phyloP scores from a whole-genome alignment of 441 rosid genomes.

The Raphanus hybrid region DNA sequence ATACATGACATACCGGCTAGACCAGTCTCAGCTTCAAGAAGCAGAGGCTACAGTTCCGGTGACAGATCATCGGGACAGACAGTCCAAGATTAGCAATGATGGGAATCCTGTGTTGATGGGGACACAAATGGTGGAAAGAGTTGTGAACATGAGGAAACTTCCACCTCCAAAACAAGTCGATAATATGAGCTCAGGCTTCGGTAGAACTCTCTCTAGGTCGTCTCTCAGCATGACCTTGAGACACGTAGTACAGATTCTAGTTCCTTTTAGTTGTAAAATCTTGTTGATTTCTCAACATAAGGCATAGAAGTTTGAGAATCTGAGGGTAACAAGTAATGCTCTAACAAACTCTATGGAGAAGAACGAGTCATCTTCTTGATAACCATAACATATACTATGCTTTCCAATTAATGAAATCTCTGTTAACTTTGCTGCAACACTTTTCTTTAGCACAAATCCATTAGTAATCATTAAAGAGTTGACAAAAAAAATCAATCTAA shows the following conservation, averaged over 20 bases:
- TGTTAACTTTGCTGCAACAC: constrained; percentile 7
- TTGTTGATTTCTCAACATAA: constrained; percentile 21
- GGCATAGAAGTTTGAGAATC: constrained; percentile 22
- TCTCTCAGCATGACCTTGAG: constrained; percentile 89
- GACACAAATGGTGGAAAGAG: no score
- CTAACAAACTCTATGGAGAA: constrained; percentile 14
- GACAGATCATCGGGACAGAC: no score
- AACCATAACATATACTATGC: neutral
- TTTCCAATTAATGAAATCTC: neutral
- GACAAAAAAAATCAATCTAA: constrained; percentile 9
- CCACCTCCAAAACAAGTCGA: constrained; percentile 72
- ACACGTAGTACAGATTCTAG: constrained; percentile 64
- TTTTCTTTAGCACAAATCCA: neutral
- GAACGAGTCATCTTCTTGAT: constrained; percentile 14
- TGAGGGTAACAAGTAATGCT: constrained; percentile 1
- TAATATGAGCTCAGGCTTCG: constrained; percentile 54
- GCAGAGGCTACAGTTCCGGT: no score
- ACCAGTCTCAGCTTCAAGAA: no score
- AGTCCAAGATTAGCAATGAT: no score
- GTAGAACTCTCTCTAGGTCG: constrained; percentile 71
- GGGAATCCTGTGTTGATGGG: no score
- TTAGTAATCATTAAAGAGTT: neutral
- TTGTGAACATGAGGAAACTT: constrained; percentile 59
- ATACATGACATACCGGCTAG: no score
- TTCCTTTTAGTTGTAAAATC: neutral